Base-by-base conservation (phyloP, 1,139 yeast genomes). In the Tardiomyces blankii region DNA sequence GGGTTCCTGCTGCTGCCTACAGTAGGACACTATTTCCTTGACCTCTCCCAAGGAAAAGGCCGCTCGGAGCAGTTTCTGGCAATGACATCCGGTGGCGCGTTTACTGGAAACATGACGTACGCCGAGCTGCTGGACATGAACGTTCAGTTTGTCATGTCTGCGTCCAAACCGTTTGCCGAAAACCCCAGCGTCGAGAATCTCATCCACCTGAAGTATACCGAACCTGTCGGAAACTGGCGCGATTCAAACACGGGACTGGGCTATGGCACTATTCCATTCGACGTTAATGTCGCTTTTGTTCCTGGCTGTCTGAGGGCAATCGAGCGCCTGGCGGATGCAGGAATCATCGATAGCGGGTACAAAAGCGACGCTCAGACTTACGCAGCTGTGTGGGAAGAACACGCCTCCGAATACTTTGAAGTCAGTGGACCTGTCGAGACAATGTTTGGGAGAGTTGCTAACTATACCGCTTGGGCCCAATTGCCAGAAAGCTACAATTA, bases 191-290 rank as follows among this genome's bases (percentile, higher is more conserved):
- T 42, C 12, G 48, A 47, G 12, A 47, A 46, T 43, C 41, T 47
- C 13, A 19, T 39, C 19, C 48, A 47, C 18, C 33, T 47, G 8
- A 43, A 44, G 18, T 38, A 41, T 18, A 25, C 42, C 7, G 45
- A 43, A 38, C 43, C 50, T 3, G 48, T 46, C 2, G 50, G 50
- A 3, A 47, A 42, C 46, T 47, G 50, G 50, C 43, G 50, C 39
- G 50, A 47, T 35, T 43, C 48, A 9, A 43, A 39, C 25, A 46
- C 23, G 35, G 50, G 50, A 13, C 25, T 43, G 13, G 50, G 48
- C 9, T 46, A 47, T 41, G 50, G 50, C 21, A 30, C 33, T 2
- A 46, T 46, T 39, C 48, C 50, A 3, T 47, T 46, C 35, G 50
- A 47, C 30, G 44, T 47, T 8, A 47, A 47, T 23, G 48, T 43